These are phyloP conservation scores for Phytopythium boreale DNA, from an alignment of 352 stramenopile species.

Conservation along the genomic window DNA sequence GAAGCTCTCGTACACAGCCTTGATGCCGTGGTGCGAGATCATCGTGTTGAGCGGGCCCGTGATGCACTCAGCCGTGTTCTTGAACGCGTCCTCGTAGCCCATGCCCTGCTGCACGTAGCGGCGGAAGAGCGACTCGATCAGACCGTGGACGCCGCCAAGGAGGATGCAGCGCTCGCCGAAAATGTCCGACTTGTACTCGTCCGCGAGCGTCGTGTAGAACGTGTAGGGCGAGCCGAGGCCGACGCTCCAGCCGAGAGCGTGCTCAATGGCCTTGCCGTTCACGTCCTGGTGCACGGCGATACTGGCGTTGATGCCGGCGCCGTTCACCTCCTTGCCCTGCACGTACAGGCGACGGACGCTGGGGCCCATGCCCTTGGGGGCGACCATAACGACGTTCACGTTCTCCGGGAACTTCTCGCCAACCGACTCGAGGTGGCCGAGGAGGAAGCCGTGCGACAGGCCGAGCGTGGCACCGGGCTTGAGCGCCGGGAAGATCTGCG, in stretches of 20 bases:
- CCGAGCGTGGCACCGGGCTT: conserved; percentile 95
- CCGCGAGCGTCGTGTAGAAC: conserved; percentile 95
- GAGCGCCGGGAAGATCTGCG: conserved; percentile 96
- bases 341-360: conserved; percentile 97
- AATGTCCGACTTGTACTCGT: conserved; percentile 98
- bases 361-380: conserved; percentile 97
- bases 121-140: conserved; percentile 97
- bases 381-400: conserved; percentile 98
- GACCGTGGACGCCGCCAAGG: conserved; percentile 95
- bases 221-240: conserved; percentile 96
- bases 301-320: conserved; percentile 96
- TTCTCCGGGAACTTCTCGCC: conserved; percentile 93
- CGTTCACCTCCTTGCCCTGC: conserved; percentile 98
- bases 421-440: conserved; percentile 96
- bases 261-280: conserved; percentile 91
- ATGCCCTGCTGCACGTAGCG: conserved; percentile 95
- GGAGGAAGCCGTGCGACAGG: conserved; percentile 96
- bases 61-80: conserved; percentile 96
- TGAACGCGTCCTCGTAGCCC: conserved; percentile 94
- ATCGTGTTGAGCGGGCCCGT: conserved; percentile 96
- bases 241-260: conserved; percentile 97
- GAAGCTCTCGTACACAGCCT: conserved; percentile 95
- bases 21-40: conserved; percentile 97
- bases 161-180: conserved; percentile 98
- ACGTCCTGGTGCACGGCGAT: conserved; percentile 96